These are phyloP conservation scores for Adansonia gregorii DNA, from an alignment of 441 rosid genomes.

Conservation along the genomic window DNA sequence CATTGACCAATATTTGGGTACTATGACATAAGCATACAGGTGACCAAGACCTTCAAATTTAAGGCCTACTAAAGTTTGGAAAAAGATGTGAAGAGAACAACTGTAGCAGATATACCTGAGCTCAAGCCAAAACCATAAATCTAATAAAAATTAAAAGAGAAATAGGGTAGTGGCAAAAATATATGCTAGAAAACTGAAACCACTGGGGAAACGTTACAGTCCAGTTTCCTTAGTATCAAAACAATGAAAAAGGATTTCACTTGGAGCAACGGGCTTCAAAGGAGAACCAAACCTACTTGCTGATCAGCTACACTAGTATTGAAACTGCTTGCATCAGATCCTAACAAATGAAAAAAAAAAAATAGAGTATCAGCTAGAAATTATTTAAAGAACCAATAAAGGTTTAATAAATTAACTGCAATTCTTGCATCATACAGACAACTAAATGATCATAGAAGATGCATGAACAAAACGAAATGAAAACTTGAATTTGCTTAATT, in stretches of 20 bases:
- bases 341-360: slow-evolving; percentile 37
- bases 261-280: slow-evolving; percentile 27
- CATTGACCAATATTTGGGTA: not conserved
- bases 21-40: not conserved
- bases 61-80: slow-evolving; percentile 14
- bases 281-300: slow-evolving; percentile 64
- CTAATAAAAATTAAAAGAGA: not conserved
- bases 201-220: not conserved
- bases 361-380: slow-evolving; percentile 25
- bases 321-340: slow-evolving; percentile 83
- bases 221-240: slow-evolving; percentile 10
- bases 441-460: not conserved
- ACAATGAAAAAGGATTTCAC: not conserved
- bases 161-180: not conserved
- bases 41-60: slow-evolving; percentile 11
- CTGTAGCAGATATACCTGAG: not conserved
- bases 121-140: not conserved
- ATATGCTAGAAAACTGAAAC: not conserved
- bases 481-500: slow-evolving; percentile 12
- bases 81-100: slow-evolving; percentile 9
- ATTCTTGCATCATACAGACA: not conserved
- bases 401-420: not conserved
- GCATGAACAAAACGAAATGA: not conserved
- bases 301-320: slow-evolving; percentile 92
- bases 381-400: slow-evolving; percentile 21